Evolutionary conservation across 2,329 filamentous ascomycete species (phyloP).

Genomic region (Ramichloridium luteum): DNA sequence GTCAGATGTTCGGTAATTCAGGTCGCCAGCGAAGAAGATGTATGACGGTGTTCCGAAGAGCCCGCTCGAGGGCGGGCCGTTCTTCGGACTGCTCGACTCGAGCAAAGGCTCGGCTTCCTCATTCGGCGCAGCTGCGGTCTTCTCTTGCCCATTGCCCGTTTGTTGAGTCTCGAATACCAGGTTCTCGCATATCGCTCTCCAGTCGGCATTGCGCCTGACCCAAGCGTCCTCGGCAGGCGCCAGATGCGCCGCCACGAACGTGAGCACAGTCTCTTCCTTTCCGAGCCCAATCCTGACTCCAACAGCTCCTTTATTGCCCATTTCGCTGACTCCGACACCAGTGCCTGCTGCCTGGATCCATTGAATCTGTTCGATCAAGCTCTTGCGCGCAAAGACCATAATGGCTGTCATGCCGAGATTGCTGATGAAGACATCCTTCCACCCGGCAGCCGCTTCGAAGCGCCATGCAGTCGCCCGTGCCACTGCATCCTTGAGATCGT

Average conservation of each 20-base stretch:
- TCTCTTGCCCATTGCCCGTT: conserved; percentile 3
- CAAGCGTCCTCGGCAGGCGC: conserved; percentile 76
- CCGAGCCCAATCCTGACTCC: conserved; percentile 58
- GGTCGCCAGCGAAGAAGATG: conserved; percentile 77
- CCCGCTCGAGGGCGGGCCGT: neutral
- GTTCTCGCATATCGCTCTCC: conserved; percentile 68
- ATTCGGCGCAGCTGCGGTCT: conserved; percentile 1
- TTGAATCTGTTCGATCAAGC: conserved; percentile 44
- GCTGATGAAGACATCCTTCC: conserved; percentile 56
- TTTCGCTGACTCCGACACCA: conserved; percentile 72
- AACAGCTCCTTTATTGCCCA: conserved; percentile 93
- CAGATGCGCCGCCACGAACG: conserved; percentile 78
- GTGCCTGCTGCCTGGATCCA: conserved; percentile 67
- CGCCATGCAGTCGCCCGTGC: conserved; percentile 28
- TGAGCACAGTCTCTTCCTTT: conserved; percentile 45
- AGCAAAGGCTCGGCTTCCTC: conserved; percentile 21
- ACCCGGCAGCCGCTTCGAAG: conserved; percentile 50
- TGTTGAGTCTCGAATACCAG: conserved; percentile 50
- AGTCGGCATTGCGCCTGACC: conserved; percentile 69
- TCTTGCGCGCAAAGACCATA: conserved; percentile 65
- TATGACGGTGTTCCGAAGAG: conserved; percentile 62
- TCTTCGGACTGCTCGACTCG: conserved; percentile 7
- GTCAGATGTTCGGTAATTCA: conserved; percentile 83
- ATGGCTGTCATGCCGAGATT: conserved; percentile 85
- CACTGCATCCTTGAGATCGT: conserved; percentile 58